Base-by-base conservation (phyloP, 176 grass and related monocot species). In the Ensete glaucum region DNA sequence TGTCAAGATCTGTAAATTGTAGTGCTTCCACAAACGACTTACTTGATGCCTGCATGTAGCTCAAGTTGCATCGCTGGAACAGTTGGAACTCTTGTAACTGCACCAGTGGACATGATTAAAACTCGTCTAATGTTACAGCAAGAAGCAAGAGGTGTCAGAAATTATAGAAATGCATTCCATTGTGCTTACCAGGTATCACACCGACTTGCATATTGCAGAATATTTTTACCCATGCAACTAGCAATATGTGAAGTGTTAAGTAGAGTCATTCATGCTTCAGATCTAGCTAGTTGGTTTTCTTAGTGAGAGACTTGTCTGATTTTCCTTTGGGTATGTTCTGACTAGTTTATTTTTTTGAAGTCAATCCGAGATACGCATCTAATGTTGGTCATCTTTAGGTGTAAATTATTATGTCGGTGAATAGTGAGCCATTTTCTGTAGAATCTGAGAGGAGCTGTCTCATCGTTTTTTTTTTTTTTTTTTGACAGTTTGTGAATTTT, bases 41-140 rank as follows among this genome's bases (percentile, higher is more conserved):
- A 80, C 74, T 81, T 71, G 77, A 20, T 87, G 54, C 83, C 67
- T 53, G 54, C 75, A 67, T 86, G 83, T 88, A 93, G 95, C 82
- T 93, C 90, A 62, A 98, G 95, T 77, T 93, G 86, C 82, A 87
- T 91, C 78, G 88, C 95, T 80, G 95, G 95, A 83, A 91, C 88
- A 62, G 69, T 85, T 66, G 84, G 95, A 80, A 93, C 90, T 69
- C 81, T 93, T 73, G 75, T 81, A 76, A 93, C 90, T 67, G 82
- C 90, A 54, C 95, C 95, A 64, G 77, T 93, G 56, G 95, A 93
- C 80, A 93, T 91, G 88, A 86, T 93, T 84, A 98, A 93, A 86
- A 93, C 90, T 79, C 91, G 95, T 34, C 48, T 98, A 87, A 98
- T 98, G 90, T 82, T 98, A 79, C 95, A 98, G 54, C 67, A 11